A percentile compares a stretch with the other conserved stretches of the same genome.
Conservation (phyloP, 2,329 filamentous ascomycete species). For the Aspergillus latus region DNA sequence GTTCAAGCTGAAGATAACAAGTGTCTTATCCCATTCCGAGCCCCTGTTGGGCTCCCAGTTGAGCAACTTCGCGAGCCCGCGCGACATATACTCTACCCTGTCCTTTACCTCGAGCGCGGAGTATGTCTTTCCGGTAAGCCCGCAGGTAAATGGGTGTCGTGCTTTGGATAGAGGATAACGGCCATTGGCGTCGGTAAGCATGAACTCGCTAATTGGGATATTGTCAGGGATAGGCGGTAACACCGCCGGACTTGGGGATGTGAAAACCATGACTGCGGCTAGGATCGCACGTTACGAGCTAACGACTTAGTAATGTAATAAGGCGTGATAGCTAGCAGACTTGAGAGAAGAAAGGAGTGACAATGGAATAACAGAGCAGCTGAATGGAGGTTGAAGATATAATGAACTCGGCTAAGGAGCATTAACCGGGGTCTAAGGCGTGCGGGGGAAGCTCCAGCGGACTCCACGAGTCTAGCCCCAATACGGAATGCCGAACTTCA, state of each 20-base stretch:
- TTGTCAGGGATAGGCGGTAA: constrained; percentile 66
- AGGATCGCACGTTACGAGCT: not conserved
- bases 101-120: constrained; percentile 62
- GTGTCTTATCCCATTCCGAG: constrained; percentile 77
- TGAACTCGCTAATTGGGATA: constrained; percentile 73
- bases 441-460: not conserved
- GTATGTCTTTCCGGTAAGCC: constrained; percentile 68
- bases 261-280: constrained; percentile 46
- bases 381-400: not conserved
- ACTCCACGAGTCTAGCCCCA: not conserved
- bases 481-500: not conserved
- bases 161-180: constrained; percentile 64
- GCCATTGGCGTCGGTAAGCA: constrained; percentile 70
- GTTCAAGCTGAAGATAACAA: constrained; percentile 76
- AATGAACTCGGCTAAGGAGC: not conserved
- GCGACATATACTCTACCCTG: constrained; percentile 66
- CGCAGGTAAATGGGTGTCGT: constrained; percentile 72
- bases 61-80: constrained; percentile 68
- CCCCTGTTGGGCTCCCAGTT: constrained; percentile 69
- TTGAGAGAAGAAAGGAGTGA: not conserved
- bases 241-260: constrained; percentile 39
- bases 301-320: not conserved
- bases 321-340: not conserved
- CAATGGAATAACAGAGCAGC: not conserved
- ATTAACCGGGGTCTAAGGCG: not conserved